Base-by-base conservation (phyloP, 306 rosid genomes). In the Lotus japonicus region DNA sequence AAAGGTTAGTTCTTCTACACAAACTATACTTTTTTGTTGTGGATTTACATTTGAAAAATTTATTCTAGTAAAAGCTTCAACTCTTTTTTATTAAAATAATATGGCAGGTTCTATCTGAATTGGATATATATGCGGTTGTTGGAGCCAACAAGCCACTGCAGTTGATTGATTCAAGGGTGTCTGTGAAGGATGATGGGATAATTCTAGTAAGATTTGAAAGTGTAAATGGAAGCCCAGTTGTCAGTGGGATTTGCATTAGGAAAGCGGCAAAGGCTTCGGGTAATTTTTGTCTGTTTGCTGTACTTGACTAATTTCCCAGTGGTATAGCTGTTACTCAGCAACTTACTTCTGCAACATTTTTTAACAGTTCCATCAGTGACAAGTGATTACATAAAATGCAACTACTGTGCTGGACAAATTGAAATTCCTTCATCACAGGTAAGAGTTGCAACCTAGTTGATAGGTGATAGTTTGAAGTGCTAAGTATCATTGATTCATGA, bases 131-230 rank as follows among this genome's bases (percentile, higher is more conserved):
- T 80, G 86, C 89, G 0, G 77, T 83, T 64, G 95, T 84, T 64
- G 97, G 97, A 79, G 90, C 95, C 72, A 91, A 88, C 63, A 88
- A 88, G 81, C 95, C 97, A 48, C 38, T 91, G 35, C 95, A 80
- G 71, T 39, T 88, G 63, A 75, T 83, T 44, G 86, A 83, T 73
- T 77, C 82, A 42, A 80, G 90, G 64, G 90, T 81, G 18, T 63
- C 67, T 41, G 86, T 84, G 73, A 88, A 84, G 80, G 95, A 91
- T 41, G 83, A 84, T 72, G 88, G 86, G 50, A 55, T 76, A 36
- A 73, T 88, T 62, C 71, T 81, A 41, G 64, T 91, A 71, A 77
- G 87, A 70, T 91, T 91, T 80, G 95, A 91, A 81, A 87, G 97
- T 76, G 65, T 91, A 59, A 70, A 51, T 58, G 97, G 95, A 64